Conservation (phyloP, 495 filamentous ascomycete species). For the Aspergillus bertholletiae region DNA sequence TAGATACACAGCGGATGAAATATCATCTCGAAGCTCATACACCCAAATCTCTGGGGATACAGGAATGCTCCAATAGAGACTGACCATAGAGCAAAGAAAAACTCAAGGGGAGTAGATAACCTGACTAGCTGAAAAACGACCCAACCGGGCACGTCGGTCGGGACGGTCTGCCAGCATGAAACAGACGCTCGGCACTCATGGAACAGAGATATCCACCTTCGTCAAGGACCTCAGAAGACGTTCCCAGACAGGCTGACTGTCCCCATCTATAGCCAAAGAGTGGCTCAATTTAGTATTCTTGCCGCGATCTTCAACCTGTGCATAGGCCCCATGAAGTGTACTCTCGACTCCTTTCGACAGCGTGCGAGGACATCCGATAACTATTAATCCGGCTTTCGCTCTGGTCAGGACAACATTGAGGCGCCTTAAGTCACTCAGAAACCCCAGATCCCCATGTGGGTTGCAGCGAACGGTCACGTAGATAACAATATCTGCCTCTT, state of each 20-base stretch:
- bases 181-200: no score
- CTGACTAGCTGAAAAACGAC: no score
- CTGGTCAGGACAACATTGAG: conserved; percentile 7
- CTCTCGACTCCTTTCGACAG: neutral
- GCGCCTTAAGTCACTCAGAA: conserved; percentile 3
- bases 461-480: conserved; percentile 4
- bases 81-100: no score
- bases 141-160: no score
- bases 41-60: no score
- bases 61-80: no score
- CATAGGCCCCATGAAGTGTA: neutral
- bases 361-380: conserved; percentile 4
- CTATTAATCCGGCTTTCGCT: conserved; percentile 1
- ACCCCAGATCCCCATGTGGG: conserved; percentile 2
- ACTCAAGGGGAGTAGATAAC: no score
- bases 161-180: no score
- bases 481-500: conserved; percentile 1
- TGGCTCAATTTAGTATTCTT: neutral
- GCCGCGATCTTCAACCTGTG: neutral
- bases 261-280: neutral
- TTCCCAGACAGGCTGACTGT: conserved; percentile 1
- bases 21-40: no score
- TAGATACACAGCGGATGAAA: no score
- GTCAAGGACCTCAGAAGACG: neutral
- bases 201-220: neutral